A percentile compares a stretch with the other conserved stretches of the same genome.
Conservation (phyloP, 2,329 filamentous ascomycete species). For the Hypoxylon sp. region DNA sequence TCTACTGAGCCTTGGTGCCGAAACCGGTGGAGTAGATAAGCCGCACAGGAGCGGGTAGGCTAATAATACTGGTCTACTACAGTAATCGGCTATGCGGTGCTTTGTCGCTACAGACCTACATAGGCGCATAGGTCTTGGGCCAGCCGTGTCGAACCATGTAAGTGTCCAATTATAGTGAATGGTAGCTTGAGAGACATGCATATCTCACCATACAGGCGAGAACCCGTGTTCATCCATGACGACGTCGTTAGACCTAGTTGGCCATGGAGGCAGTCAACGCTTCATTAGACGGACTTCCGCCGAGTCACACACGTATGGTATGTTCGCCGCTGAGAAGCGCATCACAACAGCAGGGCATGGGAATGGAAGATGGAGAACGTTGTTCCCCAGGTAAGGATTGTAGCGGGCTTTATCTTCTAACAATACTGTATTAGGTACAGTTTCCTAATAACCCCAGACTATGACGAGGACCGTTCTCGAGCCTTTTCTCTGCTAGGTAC, state of each 20-base stretch:
- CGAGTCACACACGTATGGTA: slow-evolving; percentile 23
- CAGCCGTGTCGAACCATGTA: neutral
- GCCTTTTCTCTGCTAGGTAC: neutral
- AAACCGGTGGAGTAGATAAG: slow-evolving; percentile 22
- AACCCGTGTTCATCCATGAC: neutral
- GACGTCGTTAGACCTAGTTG: slow-evolving; percentile 12
- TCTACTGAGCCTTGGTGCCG: slow-evolving; percentile 16
- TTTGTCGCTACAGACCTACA: neutral
- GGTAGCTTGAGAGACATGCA: neutral
- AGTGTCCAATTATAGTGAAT: neutral
- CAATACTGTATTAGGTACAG: neutral
- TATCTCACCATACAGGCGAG: neutral
- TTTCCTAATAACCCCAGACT: slow-evolving; percentile 1
- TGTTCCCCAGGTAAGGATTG: slow-evolving; percentile 23
- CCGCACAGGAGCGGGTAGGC: slow-evolving; percentile 33
- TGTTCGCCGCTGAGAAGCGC: slow-evolving; percentile 38
- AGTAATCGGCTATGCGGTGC: slow-evolving; percentile 10
- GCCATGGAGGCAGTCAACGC: slow-evolving; percentile 5
- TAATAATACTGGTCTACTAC: slow-evolving; percentile 28
- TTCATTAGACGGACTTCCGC: slow-evolving; percentile 39
- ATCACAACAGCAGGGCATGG: slow-evolving; percentile 26
- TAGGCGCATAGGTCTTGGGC: too few relatives aligned
- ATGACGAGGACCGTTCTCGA: neutral
- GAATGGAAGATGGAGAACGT: slow-evolving; percentile 24
- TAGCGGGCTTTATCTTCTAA: slow-evolving; percentile 7